Evolutionary conservation across 1,284 basidiomycete genomes (phyloP), one percentile per base, ranked within the genome.

Genomic region (Leccinum griseonigrum): DNA sequence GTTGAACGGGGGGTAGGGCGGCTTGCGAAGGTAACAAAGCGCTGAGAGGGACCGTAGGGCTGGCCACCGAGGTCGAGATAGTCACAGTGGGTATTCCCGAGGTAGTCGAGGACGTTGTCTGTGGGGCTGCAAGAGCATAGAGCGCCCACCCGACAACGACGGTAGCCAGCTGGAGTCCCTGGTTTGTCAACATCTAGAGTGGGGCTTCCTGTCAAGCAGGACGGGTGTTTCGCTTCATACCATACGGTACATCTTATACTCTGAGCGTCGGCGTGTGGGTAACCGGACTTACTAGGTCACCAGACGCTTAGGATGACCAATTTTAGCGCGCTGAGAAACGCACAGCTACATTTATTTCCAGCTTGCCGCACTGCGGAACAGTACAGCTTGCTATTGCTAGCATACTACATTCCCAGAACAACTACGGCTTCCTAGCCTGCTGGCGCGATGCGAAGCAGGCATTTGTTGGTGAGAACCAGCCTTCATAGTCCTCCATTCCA

Each of bases 1-100:
- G 75, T 74, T 96, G 94, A 46, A 77, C 78, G 0, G 91, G 89
- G 10, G 93, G 91, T 40, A 91, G 71, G 1, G 83, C 72, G 5
- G 78, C 84, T 69, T 94, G 90, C 2, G 90, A 88, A 3, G 89
- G 87, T 18, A 95, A 74, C 18, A 78, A 64, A 16, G 81, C 75
- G 54, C 78, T 76, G 34, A 85, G 75, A 3, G 89, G 69, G 0
- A 76, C 84, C 0, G 88, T 84, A 1, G 90, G 84, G 52, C 82
- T 86, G 3, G 92, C 85, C 0, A 87, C 78, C n/a, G 84, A 79
- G 0, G 91, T 92, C n/a, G 83, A 78, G 34, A 88, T 64, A 3
- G 78, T 75, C 46, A 79, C 64, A 3, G 75, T 76, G 28, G 79
- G 76, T 1, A 70, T 64, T 16, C 63, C 66, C 1, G 56, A 26